phyloP scores from a whole-genome alignment of 2,329 filamentous ascomycete genomes.

The Neonectria magnoliae region DNA sequence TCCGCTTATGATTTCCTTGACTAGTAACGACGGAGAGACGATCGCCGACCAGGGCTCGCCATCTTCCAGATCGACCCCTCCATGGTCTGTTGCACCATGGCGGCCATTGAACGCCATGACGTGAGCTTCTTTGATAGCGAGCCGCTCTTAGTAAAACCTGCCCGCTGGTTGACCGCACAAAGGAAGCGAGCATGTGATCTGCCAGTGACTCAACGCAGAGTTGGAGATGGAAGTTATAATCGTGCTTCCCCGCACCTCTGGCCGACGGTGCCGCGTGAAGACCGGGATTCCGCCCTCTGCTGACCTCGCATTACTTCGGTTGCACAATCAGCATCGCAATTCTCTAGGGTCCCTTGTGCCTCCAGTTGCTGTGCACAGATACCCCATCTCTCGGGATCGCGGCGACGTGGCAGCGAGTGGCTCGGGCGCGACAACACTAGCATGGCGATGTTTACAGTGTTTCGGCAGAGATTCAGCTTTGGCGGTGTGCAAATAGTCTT shows the following conservation, averaged over 20 bases:
- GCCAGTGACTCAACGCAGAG: neutral
- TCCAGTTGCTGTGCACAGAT: conserved; percentile 19
- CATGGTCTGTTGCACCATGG: conserved; percentile 23
- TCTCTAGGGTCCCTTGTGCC: conserved; percentile 6
- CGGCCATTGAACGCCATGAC: conserved; percentile 31
- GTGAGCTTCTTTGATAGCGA: conserved; percentile 3
- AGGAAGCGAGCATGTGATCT: neutral
- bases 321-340: conserved; percentile 10
- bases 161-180: neutral
- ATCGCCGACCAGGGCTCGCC: conserved; percentile 19
- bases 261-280: conserved; percentile 15
- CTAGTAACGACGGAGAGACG: conserved; percentile 15
- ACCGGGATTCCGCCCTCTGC: conserved; percentile 8
- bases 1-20: conserved; percentile 13
- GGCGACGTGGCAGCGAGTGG: conserved; percentile 21
- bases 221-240: neutral
- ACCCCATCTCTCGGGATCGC: conserved; percentile 17
- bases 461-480: conserved; percentile 4
- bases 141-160: neutral
- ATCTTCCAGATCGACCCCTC: conserved; percentile 22
- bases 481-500: conserved; percentile 8
- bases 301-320: conserved; percentile 18
- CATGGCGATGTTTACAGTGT: conserved; percentile 17
- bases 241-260: conserved; percentile 1
- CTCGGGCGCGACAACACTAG: conserved; percentile 6